Evolutionary conservation across 1,284 basidiomycete genomes (phyloP).

Genomic region (Ganoderma boninense): DNA sequence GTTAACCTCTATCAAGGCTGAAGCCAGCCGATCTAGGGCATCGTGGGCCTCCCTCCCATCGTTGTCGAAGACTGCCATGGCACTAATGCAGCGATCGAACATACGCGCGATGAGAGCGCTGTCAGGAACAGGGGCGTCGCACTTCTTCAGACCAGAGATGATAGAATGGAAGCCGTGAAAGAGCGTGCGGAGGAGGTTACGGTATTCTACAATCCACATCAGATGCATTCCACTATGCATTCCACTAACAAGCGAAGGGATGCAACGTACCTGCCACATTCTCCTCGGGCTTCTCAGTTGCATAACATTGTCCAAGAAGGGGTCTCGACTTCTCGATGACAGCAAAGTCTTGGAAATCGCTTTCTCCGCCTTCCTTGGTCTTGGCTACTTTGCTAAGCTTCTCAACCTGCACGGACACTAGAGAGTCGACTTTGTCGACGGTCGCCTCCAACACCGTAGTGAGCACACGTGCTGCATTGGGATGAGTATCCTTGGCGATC

Average conservation of each 20-base stretch:
- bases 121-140: conserved; percentile 83
- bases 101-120: conserved; percentile 89
- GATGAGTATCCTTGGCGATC: conserved; percentile 74
- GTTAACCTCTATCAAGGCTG: conserved; percentile 84
- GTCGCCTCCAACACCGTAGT: conserved; percentile 85
- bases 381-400: conserved; percentile 57
- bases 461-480: conserved; percentile 74
- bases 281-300: conserved; percentile 81
- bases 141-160: conserved; percentile 82
- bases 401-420: conserved; percentile 75
- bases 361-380: conserved; percentile 53
- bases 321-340: conserved; percentile 85
- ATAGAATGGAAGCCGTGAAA: conserved; percentile 92
- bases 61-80: conserved; percentile 88
- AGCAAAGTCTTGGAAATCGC: conserved; percentile 53
- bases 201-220: conserved; percentile 67
- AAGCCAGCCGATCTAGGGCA: conserved; percentile 87
- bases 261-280: conserved; percentile 67
- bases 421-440: conserved; percentile 87
- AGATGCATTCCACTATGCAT: background rate
- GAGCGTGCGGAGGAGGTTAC: conserved; percentile 88
- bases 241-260: background rate
- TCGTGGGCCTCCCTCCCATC: conserved; percentile 86
- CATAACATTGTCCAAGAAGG: conserved; percentile 76
- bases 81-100: conserved; percentile 87